These are phyloP conservation scores for Teratosphaeria pseudoeucalypti DNA, from an alignment of 2,329 filamentous ascomycete species.

Conservation along the genomic window DNA sequence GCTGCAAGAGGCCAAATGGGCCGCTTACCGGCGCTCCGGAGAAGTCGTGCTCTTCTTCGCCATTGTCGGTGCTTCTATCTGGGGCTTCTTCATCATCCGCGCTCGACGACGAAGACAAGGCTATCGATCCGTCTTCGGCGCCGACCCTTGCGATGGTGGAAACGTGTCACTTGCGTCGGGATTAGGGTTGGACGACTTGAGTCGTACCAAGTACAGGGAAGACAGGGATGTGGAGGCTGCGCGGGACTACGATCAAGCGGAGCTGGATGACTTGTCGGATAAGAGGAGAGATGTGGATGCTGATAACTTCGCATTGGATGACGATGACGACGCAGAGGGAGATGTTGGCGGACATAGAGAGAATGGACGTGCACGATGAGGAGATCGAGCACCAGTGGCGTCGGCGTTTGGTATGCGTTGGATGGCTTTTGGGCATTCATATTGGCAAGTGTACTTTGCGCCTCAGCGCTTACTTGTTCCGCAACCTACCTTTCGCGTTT, in stretches of 20 bases:
- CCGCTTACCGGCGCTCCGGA: slow-evolving; percentile 77
- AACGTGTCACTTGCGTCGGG: slow-evolving; percentile 36
- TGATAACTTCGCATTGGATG: slow-evolving; percentile 13
- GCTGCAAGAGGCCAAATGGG: slow-evolving; percentile 77
- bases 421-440: background rate
- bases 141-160: slow-evolving; percentile 28
- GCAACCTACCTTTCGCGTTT: background rate
- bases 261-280: slow-evolving; percentile 43
- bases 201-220: slow-evolving; percentile 14
- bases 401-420: background rate
- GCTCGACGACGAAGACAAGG: slow-evolving; percentile 39
- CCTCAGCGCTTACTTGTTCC: background rate
- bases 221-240: slow-evolving; percentile 47
- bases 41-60: slow-evolving; percentile 79
- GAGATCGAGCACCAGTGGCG: background rate
- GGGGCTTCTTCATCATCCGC: slow-evolving; percentile 61
- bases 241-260: slow-evolving; percentile 47
- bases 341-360: background rate
- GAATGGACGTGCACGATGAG: slow-evolving; percentile 8
- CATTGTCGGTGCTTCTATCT: slow-evolving; percentile 58
- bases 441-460: background rate
- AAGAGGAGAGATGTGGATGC: slow-evolving; percentile 3
- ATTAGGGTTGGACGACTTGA: slow-evolving; percentile 26
- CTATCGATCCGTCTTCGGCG: slow-evolving; percentile 33
- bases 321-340: slow-evolving; percentile 10